A percentile compares a stretch with the other conserved stretches of the same genome.
Conservation (phyloP, 331 rosid species). For the Quercus phellos region DNA sequence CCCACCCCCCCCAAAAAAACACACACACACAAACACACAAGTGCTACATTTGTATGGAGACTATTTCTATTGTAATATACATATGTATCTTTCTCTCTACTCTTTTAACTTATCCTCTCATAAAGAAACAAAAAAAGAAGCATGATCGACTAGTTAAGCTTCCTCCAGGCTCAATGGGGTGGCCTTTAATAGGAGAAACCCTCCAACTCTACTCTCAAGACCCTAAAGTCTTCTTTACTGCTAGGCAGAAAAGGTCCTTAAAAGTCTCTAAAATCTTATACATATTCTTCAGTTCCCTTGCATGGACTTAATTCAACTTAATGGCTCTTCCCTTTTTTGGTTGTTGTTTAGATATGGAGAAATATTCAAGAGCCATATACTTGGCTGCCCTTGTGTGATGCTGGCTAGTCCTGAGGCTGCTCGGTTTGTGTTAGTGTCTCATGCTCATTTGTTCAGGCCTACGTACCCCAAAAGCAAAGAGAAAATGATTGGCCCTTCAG, state of each 20-base stretch:
- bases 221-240: constrained; percentile 63
- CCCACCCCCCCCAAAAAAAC: too few relatives aligned
- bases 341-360: constrained; percentile 65
- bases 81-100: constrained; percentile 37
- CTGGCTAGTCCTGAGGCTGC: constrained; percentile 80
- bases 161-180: constrained; percentile 92
- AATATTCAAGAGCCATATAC: constrained; percentile 62
- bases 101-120: constrained; percentile 23
- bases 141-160: constrained; percentile 24
- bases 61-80: constrained; percentile 18
- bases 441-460: constrained; percentile 77
- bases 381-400: constrained; percentile 86
- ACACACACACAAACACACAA: too few relatives aligned
- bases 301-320: constrained; percentile 5
- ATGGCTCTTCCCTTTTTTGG: neutral
- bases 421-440: constrained; percentile 68
- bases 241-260: constrained; percentile 68
- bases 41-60: constrained; percentile 52
- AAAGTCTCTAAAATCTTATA: neutral
- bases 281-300: neutral
- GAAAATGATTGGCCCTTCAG: constrained; percentile 74
- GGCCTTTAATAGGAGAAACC: constrained; percentile 79
- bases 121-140: constrained; percentile 24
- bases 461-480: constrained; percentile 92
- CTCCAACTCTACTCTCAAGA: constrained; percentile 78